Base-by-base conservation (phyloP, 352 stramenopile species). In the Phytophthora foliorum region DNA sequence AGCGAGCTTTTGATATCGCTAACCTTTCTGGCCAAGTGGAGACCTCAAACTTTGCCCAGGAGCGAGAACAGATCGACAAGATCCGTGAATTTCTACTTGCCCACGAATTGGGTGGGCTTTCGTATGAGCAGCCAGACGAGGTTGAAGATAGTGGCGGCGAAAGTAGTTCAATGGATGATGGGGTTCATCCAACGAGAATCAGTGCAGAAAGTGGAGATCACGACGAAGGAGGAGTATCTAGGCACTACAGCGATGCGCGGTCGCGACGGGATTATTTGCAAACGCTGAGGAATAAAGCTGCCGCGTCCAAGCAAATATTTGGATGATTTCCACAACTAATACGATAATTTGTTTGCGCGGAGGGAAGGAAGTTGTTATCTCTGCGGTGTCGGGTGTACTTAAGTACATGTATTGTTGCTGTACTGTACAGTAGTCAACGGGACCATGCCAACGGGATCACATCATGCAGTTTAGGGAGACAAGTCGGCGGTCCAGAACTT, bases 11-110 rank as follows among this genome's bases (percentile, higher is more conserved):
- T 50, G 38, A 78, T 25, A 68, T 52, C 44, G 53, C 48, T 3
- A 49, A 32, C 11, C 39, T 6, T 22, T 31, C 11, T 3, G 52
- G 29, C 13, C 34, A 11, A 64, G 21, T 48, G 42, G 29, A 42
- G 27, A 34, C 39, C 5, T 22, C 32, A 57, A 39, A 19, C 1
- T 75, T 70, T 55, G 10, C 34, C 58, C 32, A 32, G 14, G 53
- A 72, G 32, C 49, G 41, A 54, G 19, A 14, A 25, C 42, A 72
- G 19, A 53, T 80, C 4, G 41, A 36, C 9, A 50, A 67, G 14
- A 77, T 80, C 32, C 63, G 63, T 21, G 52, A 75, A 21, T 74
- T 74, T 38, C 24, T 80, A 8, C 42, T 75, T 21, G 72, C 60
- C 44, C 67, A 80, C 22, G 60, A 75, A 57, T 66, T 69, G 49